phyloP scores from a whole-genome alignment of 768 basidiomycete species.

The Kockovaella imperatae region DNA sequence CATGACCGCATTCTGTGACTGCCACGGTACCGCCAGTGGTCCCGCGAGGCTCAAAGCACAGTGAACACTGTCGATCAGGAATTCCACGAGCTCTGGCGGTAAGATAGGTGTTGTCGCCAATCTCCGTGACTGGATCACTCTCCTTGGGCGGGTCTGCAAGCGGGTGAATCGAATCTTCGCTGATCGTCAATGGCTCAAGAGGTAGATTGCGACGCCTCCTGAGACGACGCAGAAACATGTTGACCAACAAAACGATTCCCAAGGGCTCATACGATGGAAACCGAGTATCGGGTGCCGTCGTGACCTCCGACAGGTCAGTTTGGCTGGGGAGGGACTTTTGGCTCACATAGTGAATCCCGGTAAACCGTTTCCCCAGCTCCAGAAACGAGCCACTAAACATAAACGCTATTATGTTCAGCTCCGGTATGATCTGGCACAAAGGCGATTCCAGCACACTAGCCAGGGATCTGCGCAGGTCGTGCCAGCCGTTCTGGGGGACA shows the following conservation, averaged over 20 bases:
- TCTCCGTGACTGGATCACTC: not conserved
- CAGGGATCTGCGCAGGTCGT: not conserved
- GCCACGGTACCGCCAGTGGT: constrained; percentile 39
- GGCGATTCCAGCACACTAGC: constrained; percentile 23
- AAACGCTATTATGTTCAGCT: constrained; percentile 41
- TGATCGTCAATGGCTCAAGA: too few species aligned
- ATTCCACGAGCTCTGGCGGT: constrained; percentile 12
- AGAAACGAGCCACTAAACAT: constrained; percentile 38
- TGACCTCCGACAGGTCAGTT: constrained; percentile 10
- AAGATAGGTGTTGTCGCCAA: constrained; percentile 29
- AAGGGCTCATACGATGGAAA: constrained; percentile 37
- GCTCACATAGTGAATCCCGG: constrained; percentile 42
- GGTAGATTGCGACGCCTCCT: too few species aligned
- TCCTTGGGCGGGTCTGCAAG: constrained; percentile 3
- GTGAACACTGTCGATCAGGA: constrained; percentile 37
- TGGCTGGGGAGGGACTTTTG: constrained; percentile 31
- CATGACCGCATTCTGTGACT: constrained; percentile 45
- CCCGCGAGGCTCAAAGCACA: constrained; percentile 40
- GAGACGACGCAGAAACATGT: too few species aligned
- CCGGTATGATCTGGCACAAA: constrained; percentile 21
- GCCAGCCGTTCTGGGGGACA: not conserved
- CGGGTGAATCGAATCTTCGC: constrained; percentile 17
- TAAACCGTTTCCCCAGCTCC: constrained; percentile 37
- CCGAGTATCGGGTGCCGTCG: too few species aligned
- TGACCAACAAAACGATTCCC: constrained; percentile 32